A percentile compares a stretch with the other conserved stretches of the same genome.
These are phyloP conservation scores for Neopestalotiopsis rosae DNA, from an alignment of 2,329 filamentous ascomycete species.

Conservation along the genomic window DNA sequence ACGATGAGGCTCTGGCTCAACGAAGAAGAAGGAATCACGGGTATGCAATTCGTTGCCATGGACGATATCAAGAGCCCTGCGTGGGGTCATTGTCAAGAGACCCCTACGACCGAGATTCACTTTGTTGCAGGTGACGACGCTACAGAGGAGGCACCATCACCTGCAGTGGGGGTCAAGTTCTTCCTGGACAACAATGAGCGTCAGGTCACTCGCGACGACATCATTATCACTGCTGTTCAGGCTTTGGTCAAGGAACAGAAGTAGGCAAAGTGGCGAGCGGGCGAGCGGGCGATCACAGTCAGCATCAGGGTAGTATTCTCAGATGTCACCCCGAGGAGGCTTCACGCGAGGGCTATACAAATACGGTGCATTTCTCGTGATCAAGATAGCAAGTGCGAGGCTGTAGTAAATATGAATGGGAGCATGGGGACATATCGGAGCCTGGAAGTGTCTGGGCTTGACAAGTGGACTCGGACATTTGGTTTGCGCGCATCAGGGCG, in stretches of 20 bases:
- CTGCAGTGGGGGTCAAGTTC: slow-evolving; percentile 1
- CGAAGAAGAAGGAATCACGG: neutral
- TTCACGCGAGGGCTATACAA: no score
- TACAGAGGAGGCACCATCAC: neutral
- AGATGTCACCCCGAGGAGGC: no score
- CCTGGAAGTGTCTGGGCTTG: no score
- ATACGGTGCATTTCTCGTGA: no score
- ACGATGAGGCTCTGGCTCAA: neutral
- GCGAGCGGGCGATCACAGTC: neutral
- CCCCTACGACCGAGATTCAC: neutral
- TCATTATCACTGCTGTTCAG: slow-evolving; percentile 1
- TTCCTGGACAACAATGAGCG: slow-evolving; percentile 10
- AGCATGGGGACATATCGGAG: no score
- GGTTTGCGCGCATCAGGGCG: no score
- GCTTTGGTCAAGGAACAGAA: neutral
- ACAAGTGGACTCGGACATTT: no score
- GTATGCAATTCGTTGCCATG: neutral
- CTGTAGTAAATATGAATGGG: no score
- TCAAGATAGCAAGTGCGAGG: no score
- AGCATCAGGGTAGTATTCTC: neutral
- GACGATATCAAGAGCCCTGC: neutral
- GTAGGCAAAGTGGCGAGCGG: neutral
- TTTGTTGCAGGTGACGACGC: neutral
- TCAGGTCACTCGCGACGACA: neutral
- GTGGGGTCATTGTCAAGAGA: neutral